Evolutionary conservation across 306 rosid genomes (phyloP), one percentile per base, ranked within the genome.

Genomic region (Vicia sativa): DNA sequence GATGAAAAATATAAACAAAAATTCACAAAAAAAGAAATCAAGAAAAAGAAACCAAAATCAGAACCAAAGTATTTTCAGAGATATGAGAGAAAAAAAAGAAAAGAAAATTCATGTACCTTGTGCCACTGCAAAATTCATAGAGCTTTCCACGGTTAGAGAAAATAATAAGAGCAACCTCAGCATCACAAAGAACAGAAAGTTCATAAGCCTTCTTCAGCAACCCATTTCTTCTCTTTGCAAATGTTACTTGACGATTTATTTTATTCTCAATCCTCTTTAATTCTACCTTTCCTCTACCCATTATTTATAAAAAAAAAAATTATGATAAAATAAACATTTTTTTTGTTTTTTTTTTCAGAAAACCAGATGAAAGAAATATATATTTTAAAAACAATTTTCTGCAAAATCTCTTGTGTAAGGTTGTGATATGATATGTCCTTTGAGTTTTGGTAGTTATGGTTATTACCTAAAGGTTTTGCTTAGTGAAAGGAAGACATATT

Each of bases 241-340:
- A 90, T 29, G 97, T 90, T 6, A 90, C 97, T 62, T 90, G 97
- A 41, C 87, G 79, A 64, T 90, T 90, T 79, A 82, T 86, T 75
- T 90, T 86, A 81, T 90, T 90, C 74, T 90, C 97, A 62, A 90
- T 90, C 78, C 95, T 90, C 89, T 87, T 90, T 79, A 90, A 59
- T 82, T 87, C 92, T 69, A 90, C 95, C 75, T 74, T 87, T 52
- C 97, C 97, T 53, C 97, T 90, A 9, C 97, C 97, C 97, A 90
- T 87, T 11, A 80, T 81, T 63, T 74, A 64, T 74, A 19, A n/a
- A n/a, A n/a, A n/a, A n/a, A n/a, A n/a, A n/a, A n/a, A n/a, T 62
- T 5, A 62, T 43, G 31, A 46, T 25, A 35, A 52, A 66, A 76
- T 34, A 58, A 41, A 76, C 23, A 28, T 49, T 71, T 57, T 70